These are phyloP conservation scores for Fistulina hepatica DNA, from an alignment of 1,284 basidiomycete genomes.

Conservation along the genomic window DNA sequence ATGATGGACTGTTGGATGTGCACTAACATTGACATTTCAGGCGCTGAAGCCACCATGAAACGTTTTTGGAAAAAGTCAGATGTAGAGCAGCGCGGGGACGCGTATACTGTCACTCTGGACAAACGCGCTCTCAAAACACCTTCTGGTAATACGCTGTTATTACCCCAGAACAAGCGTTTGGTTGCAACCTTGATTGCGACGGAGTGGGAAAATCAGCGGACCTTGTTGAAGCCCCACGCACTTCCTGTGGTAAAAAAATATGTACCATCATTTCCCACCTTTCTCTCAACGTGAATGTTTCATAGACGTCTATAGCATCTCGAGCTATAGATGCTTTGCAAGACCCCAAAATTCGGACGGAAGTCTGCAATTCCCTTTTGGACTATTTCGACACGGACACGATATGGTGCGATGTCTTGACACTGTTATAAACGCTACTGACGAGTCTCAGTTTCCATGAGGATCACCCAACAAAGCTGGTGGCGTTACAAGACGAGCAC, in stretches of 20 bases:
- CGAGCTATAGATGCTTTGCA: constrained; percentile 79
- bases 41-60: constrained; percentile 74
- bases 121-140: constrained; percentile 83
- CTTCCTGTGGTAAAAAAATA: constrained; percentile 68
- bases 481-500: constrained; percentile 71
- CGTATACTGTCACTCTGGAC: constrained; percentile 71
- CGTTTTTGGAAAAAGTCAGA: constrained; percentile 88
- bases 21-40: constrained; percentile 32
- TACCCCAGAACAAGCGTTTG: constrained; percentile 64
- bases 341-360: constrained; percentile 43
- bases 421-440: not conserved
- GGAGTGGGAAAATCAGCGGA: constrained; percentile 94
- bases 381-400: constrained; percentile 94
- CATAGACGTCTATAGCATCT: constrained; percentile 81
- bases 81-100: constrained; percentile 50
- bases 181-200: constrained; percentile 81
- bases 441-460: constrained; percentile 63
- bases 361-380: constrained; percentile 66
- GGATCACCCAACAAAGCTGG: constrained; percentile 65
- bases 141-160: constrained; percentile 57
- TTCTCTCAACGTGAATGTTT: not conserved
- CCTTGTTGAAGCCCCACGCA: constrained; percentile 79
- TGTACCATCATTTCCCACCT: constrained; percentile 8
- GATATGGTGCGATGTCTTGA: constrained; percentile 54
- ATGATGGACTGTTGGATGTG: constrained; percentile 7